These are phyloP conservation scores for Xylaria multiplex DNA, from an alignment of 2,329 filamentous ascomycete species.

Conservation along the genomic window DNA sequence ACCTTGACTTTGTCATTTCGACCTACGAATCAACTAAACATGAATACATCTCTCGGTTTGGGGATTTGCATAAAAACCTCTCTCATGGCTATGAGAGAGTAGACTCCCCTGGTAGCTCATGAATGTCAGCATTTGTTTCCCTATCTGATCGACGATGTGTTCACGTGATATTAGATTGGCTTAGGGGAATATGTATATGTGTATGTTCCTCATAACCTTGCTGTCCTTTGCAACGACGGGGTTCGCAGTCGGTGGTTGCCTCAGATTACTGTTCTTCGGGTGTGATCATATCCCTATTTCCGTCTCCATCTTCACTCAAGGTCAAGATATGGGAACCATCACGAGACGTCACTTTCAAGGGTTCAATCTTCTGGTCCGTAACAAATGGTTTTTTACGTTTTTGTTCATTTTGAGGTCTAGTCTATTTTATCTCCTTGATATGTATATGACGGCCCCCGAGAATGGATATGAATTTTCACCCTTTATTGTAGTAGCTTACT, in stretches of 20 bases:
- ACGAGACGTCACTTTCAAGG: background rate
- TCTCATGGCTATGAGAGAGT: slow-evolving; percentile 47
- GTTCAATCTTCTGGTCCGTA: background rate
- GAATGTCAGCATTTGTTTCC: slow-evolving; percentile 48
- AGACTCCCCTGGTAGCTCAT: slow-evolving; percentile 47
- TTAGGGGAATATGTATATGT: too few species aligned
- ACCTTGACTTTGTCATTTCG: slow-evolving; percentile 46
- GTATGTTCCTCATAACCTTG: background rate
- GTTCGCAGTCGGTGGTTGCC: background rate
- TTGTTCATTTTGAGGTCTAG: slow-evolving; percentile 24
- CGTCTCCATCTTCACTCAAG: too few species aligned
- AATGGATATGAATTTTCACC: background rate
- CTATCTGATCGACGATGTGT: slow-evolving; percentile 30
- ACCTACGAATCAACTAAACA: slow-evolving; percentile 41
- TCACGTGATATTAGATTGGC: slow-evolving; percentile 8
- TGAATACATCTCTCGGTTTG: slow-evolving; percentile 45
- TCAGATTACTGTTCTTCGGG: background rate
- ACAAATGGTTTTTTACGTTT: slow-evolving; percentile 4
- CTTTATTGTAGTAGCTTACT: background rate
- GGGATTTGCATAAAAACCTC: slow-evolving; percentile 42
- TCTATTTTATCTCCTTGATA: slow-evolving; percentile 19
- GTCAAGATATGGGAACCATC: background rate
- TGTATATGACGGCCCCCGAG: slow-evolving; percentile 8
- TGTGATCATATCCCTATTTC: background rate
- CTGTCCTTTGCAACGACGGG: background rate